These are phyloP conservation scores for Erucastrum elatum DNA, from an alignment of 345 rosid genomes.

Conservation along the genomic window DNA sequence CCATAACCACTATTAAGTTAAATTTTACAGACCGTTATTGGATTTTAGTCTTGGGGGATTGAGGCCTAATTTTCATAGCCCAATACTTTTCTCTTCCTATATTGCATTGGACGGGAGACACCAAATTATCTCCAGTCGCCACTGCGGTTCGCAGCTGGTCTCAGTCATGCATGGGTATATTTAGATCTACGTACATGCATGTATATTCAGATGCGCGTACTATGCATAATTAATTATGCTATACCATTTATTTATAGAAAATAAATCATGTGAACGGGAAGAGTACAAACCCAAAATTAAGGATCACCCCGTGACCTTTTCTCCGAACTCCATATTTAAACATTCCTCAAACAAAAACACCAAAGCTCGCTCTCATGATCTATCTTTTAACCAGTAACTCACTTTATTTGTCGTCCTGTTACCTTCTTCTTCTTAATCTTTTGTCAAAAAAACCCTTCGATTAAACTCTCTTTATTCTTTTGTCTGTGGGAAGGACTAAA, in stretches of 20 bases:
- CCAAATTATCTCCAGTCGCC: background rate
- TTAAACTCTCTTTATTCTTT: background rate
- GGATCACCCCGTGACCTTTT: slow-evolving; percentile 24
- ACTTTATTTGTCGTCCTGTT: background rate
- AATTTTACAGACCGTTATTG: background rate
- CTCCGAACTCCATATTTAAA: slow-evolving; percentile 21
- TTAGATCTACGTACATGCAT: background rate
- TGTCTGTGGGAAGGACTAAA: background rate
- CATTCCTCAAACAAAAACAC: slow-evolving; percentile 19
- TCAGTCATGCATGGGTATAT: background rate
- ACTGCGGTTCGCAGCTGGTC: background rate
- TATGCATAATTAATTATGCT: background rate
- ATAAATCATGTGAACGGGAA: background rate
- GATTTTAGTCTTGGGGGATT: slow-evolving; percentile 9
- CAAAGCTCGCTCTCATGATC: slow-evolving; percentile 6
- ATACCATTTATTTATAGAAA: slow-evolving; percentile 16
- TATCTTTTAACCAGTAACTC: background rate
- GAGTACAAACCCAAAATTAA: slow-evolving; percentile 18
- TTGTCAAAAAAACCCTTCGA: background rate
- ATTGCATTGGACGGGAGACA: background rate
- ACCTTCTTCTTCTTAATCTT: slow-evolving; percentile 23
- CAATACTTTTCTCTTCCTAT: background rate
- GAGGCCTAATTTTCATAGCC: slow-evolving; percentile 5
- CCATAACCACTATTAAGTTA: background rate
- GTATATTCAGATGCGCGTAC: background rate